Conservation (phyloP, 1,284 basidiomycete genomes). For the Ustilago nuda region DNA sequence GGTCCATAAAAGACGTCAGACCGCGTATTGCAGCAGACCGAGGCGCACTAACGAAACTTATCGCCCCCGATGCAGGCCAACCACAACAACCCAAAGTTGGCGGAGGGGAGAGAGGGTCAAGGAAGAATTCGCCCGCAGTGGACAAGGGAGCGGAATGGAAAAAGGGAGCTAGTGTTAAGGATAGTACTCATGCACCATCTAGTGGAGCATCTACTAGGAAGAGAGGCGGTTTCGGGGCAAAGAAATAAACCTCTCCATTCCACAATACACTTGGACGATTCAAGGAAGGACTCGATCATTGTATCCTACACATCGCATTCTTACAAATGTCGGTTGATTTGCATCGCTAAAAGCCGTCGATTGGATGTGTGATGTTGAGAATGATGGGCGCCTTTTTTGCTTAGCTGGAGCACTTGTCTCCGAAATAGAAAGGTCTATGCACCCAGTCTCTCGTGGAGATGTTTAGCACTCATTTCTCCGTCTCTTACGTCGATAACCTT, state of each 20-base stretch:
- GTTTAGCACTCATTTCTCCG: conserved; percentile 38
- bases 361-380: too few relatives aligned
- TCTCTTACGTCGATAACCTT: conserved; percentile 65
- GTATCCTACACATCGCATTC: too few relatives aligned
- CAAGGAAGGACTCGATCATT: too few relatives aligned
- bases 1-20: neutral
- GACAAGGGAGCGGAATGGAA: neutral
- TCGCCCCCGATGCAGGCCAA: conserved; percentile 8
- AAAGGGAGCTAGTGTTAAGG: conserved; percentile 1
- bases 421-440: conserved; percentile 26
- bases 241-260: too few relatives aligned
- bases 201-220: neutral
- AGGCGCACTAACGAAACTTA: conserved; percentile 23
- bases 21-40: conserved; percentile 12
- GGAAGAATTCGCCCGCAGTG: conserved; percentile 1
- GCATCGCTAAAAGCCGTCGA: too few relatives aligned
- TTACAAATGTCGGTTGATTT: too few relatives aligned
- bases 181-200: conserved; percentile 28
- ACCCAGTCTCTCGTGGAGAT: conserved; percentile 53
- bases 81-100: neutral
- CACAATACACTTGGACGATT: too few relatives aligned
- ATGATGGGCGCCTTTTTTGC: too few relatives aligned
- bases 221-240: neutral
- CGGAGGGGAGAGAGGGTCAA: neutral
- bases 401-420: too few relatives aligned